Conservation (phyloP, 805 yeast genomes). For the Ogataea nitratoaversa region DNA sequence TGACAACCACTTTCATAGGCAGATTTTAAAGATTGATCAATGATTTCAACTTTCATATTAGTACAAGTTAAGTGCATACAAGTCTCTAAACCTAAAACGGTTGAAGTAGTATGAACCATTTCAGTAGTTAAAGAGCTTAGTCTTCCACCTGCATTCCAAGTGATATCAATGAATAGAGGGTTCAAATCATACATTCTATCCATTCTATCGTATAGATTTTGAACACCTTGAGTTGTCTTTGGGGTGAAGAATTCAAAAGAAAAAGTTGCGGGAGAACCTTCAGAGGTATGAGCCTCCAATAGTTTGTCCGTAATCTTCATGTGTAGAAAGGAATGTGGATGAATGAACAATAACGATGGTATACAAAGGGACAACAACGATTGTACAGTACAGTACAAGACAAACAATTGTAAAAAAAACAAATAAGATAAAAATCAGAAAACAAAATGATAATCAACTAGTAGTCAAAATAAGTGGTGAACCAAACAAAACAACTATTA, state of each 20-base stretch:
- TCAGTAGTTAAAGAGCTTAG: constrained; percentile 81
- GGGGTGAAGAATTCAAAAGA: constrained; percentile 98
- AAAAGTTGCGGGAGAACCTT: constrained; percentile 57
- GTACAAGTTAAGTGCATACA: constrained; percentile 98
- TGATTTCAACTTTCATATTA: constrained; percentile 77
- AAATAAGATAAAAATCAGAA: too few relatives aligned
- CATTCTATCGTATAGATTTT: constrained; percentile 93
- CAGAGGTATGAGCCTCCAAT: constrained; percentile 33
- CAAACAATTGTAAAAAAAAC: too few relatives aligned
- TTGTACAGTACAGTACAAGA: too few relatives aligned
- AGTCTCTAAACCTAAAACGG: constrained; percentile 87
- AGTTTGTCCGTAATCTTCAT: constrained; percentile 49
- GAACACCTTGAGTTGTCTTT: constrained; percentile 95
- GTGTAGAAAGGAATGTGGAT: not conserved
- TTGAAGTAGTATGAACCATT: constrained; percentile 85
- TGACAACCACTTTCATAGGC: constrained; percentile 94
- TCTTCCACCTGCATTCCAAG: constrained; percentile 99
- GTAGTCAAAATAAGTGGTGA: too few relatives aligned
- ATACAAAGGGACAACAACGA: too few relatives aligned
- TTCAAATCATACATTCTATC: constrained; percentile 92
- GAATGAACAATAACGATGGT: not conserved
- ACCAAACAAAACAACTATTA: too few relatives aligned
- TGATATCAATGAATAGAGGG: constrained; percentile 91
- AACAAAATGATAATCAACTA: too few relatives aligned
- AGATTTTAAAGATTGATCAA: constrained; percentile 78